Conservation (phyloP, 139 green algal genomes). For the Haematococcus sp. region DNA sequence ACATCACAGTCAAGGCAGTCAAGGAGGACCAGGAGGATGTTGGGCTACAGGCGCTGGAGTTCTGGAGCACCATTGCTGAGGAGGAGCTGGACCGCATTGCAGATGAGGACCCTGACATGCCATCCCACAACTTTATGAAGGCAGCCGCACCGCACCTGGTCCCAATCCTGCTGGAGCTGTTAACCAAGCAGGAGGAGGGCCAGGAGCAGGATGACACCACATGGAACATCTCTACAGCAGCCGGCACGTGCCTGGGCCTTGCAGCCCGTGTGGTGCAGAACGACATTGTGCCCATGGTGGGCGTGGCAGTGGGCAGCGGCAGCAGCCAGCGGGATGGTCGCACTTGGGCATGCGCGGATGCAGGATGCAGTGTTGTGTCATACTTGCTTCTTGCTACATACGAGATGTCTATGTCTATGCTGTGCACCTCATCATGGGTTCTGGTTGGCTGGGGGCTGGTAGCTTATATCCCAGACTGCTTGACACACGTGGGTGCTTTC, state of each 20-base stretch:
- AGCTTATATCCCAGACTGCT: background rate
- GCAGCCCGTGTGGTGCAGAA: slow-evolving; percentile 69
- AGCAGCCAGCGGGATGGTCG: background rate
- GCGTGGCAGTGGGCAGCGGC: background rate
- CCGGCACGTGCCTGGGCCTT: slow-evolving; percentile 87
- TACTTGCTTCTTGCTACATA: too few species aligned
- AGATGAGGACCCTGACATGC: slow-evolving; percentile 22
- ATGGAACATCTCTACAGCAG: slow-evolving; percentile 93
- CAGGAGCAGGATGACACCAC: slow-evolving; percentile 84
- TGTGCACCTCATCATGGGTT: background rate
- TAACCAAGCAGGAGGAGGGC: slow-evolving; percentile 97
- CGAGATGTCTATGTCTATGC: too few species aligned
- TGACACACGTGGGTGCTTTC: too few species aligned
- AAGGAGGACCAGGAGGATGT: slow-evolving; percentile 89
- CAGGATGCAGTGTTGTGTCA: too few species aligned
- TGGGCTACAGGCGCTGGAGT: slow-evolving; percentile 92
- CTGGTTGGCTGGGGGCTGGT: slow-evolving; percentile 3
- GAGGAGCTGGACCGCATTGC: slow-evolving; percentile 62
- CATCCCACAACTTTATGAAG: slow-evolving; percentile 83
- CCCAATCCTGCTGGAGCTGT: slow-evolving; percentile 89
- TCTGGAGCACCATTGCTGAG: slow-evolving; percentile 82
- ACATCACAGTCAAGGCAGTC: slow-evolving; percentile 84
- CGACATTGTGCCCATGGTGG: slow-evolving; percentile 81
- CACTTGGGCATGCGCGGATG: too few species aligned
- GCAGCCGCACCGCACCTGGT: slow-evolving; percentile 79